Base-by-base conservation (phyloP, 805 yeast genomes). In the Yamadazyma laniorum region DNA sequence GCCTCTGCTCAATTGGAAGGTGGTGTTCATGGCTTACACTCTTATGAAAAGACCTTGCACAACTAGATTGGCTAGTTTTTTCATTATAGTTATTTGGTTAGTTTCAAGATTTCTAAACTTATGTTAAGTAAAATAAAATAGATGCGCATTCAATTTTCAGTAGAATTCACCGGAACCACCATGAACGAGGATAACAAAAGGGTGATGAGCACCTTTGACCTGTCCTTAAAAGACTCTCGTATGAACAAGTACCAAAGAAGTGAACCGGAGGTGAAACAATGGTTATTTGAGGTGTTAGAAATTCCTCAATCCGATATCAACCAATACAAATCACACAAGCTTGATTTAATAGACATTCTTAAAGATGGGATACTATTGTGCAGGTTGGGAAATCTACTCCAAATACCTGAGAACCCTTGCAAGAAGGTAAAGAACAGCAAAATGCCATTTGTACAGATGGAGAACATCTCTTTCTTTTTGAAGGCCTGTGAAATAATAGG, bases 1-100 rank as follows among this genome's bases (percentile, higher is more conserved):
- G 95, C 98, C 35, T 86, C 96, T 59, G 96, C 99, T 49, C 99
- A 93, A 77, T 76, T 89, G 51, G 99, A 93, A 74, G 99, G 99
- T 75, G 98, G 98, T 68, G 91, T 93, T 47, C 85, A 88, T 70
- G 90, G 95, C 61, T 79, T 93, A 69, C 88, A 88, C 77, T 90
- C 97, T 43, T 93, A 86, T 65, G 99, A 93, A 74, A 93, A 93
- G 80, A 88, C 96, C 71, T 75, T 93, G 63, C 95, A 89, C 77
- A 88, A 87, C 62, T 88, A 78, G 58, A n/a, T 28, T 21, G 9
- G 23, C 9, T 21, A 21, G 6, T 21, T n/a, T n/a, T n/a, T n/a
- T n/a, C n/a, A n/a, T n/a, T n/a, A n/a, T n/a, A n/a, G n/a, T n/a
- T n/a, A n/a, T n/a, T n/a, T n/a, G n/a, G n/a, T n/a, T n/a, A n/a